These are phyloP conservation scores for Clathrus columnatus DNA, from an alignment of 768 basidiomycete species.

Conservation along the genomic window DNA sequence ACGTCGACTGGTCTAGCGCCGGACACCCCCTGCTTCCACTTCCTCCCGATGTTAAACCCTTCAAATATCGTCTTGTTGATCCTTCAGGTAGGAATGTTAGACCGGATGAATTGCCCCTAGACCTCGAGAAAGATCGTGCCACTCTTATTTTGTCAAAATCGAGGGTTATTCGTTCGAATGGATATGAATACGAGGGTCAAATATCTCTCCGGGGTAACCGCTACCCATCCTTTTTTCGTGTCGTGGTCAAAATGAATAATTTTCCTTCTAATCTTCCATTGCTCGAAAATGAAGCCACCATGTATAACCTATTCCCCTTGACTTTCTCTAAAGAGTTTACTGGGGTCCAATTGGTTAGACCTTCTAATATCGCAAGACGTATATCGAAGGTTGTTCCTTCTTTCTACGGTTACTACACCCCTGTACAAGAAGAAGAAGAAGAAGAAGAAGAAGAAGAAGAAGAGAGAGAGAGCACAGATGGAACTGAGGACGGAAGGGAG, in stretches of 20 bases:
- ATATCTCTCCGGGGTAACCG: neutral
- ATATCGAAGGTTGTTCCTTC: neutral
- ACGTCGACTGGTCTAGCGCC: neutral
- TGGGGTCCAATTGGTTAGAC: neutral
- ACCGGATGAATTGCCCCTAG: neutral
- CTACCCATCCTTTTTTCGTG: neutral
- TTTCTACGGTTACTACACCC: constrained; percentile 5
- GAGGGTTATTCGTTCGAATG: neutral
- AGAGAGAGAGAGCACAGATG: too few relatives aligned
- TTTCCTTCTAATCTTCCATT: too few relatives aligned
- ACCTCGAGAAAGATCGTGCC: neutral
- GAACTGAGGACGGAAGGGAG: too few relatives aligned
- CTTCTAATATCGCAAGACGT: neutral
- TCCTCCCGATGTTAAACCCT: neutral
- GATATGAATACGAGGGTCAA: neutral
- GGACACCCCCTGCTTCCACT: neutral
- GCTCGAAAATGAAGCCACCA: neutral
- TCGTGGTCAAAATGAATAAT: neutral
- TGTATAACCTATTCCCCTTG: neutral
- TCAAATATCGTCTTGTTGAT: neutral
- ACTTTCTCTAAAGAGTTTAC: neutral
- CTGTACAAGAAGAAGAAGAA: neutral
- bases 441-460: neutral
- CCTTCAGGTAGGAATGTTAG: neutral
- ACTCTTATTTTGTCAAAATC: constrained; percentile 1